phyloP scores from a whole-genome alignment of 1,284 basidiomycete genomes.

The Golubevia sp. region DNA sequence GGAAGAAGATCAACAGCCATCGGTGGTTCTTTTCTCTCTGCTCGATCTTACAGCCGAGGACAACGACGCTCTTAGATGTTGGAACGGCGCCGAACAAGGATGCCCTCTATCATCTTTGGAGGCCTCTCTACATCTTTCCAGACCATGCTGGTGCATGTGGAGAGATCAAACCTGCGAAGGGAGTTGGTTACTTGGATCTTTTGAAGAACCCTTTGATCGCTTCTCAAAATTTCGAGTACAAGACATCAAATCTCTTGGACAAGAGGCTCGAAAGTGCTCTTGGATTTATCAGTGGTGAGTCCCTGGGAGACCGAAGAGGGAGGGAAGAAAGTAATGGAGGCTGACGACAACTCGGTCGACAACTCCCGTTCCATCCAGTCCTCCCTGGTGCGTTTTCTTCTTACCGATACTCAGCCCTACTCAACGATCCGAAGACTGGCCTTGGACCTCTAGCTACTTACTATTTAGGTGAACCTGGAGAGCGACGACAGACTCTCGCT shows the following conservation, averaged over 20 bases:
- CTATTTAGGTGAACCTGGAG: slow-evolving; percentile 6
- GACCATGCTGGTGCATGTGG: slow-evolving; percentile 7
- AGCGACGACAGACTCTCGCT: slow-evolving; percentile 6
- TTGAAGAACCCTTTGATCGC: slow-evolving; percentile 5
- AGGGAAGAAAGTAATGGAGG: background rate
- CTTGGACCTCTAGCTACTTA: slow-evolving; percentile 6
- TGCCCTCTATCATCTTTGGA: slow-evolving; percentile 11
- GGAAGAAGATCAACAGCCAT: slow-evolving; percentile 12
- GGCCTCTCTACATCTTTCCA: slow-evolving; percentile 2
- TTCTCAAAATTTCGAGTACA: slow-evolving; percentile 12
- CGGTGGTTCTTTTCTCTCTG: slow-evolving; percentile 10
- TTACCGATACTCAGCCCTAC: slow-evolving; percentile 7
- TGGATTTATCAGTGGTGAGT: slow-evolving; percentile 3
- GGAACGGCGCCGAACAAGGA: slow-evolving; percentile 5
- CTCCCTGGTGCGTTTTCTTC: slow-evolving; percentile 11
- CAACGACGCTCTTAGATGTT: slow-evolving; percentile 4
- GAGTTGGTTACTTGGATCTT: slow-evolving; percentile 1
- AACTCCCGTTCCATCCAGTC: background rate
- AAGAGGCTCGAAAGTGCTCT: slow-evolving; percentile 8
- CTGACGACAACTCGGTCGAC: background rate
- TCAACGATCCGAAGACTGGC: slow-evolving; percentile 8
- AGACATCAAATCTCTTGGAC: slow-evolving; percentile 3
- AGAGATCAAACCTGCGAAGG: slow-evolving; percentile 3
- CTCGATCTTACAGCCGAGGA: slow-evolving; percentile 9
- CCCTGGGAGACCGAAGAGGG: background rate